Percentiles rank a stretch among this genome's conserved stretches.
Evolutionary conservation across 371 early-diverging fungal species (phyloP).

Genomic region (Lichtheimia ornata): DNA sequence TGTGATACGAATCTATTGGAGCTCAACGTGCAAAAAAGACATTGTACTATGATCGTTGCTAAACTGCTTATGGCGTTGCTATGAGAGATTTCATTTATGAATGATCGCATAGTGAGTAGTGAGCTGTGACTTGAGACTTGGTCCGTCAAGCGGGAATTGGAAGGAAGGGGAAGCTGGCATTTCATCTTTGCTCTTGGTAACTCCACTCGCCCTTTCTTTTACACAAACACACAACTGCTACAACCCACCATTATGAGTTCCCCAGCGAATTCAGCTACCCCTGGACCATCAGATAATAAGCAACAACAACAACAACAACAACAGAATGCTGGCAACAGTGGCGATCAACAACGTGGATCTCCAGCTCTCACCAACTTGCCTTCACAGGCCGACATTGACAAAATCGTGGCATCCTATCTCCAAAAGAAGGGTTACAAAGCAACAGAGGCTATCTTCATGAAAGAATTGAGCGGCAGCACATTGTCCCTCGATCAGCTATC

Average conservation of each 20-base stretch:
- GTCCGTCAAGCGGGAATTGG: too few relatives aligned
- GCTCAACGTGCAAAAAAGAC: too few relatives aligned
- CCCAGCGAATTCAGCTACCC: neutral
- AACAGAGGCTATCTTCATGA: constrained; percentile 29
- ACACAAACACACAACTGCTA: neutral
- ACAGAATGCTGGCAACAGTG: neutral
- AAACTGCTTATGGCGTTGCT: too few relatives aligned
- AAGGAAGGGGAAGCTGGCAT: too few relatives aligned
- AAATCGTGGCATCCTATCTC: constrained; percentile 40
- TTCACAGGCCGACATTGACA: constrained; percentile 33
- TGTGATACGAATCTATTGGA: too few relatives aligned
- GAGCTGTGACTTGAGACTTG: too few relatives aligned
- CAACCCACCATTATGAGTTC: neutral
- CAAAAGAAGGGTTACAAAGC: constrained; percentile 41
- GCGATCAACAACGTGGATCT: constrained; percentile 5
- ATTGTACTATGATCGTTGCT: too few relatives aligned
- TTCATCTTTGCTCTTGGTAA: too few relatives aligned
- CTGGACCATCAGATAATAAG: neutral
- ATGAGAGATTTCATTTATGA: too few relatives aligned
- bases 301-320: constrained; percentile 2
- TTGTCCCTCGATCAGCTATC: constrained; percentile 34
- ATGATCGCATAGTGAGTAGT: too few relatives aligned
- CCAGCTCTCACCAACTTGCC: constrained; percentile 13
- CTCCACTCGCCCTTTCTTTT: neutral
- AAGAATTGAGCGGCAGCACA: constrained; percentile 27